Percentiles rank a stretch among this genome's conserved stretches.
phyloP scores from a whole-genome alignment of 2,329 filamentous ascomycete species.

The Penicillium paneum region DNA sequence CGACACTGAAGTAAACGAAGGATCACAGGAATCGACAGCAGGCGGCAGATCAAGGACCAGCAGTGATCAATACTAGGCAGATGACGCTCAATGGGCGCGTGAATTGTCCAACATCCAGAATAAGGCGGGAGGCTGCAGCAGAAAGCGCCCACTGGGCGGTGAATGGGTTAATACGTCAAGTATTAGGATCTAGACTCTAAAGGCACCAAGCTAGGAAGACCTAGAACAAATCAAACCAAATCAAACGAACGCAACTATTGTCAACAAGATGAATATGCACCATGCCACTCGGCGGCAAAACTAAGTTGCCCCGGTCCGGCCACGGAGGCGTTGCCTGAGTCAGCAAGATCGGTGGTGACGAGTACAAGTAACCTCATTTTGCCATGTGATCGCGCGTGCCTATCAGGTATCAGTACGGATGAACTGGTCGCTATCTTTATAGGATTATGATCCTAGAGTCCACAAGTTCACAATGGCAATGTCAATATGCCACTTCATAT shows the following conservation, averaged over 20 bases:
- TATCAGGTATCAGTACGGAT: neutral
- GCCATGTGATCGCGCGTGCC: neutral
- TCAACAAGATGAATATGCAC: neutral
- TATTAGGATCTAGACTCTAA: neutral
- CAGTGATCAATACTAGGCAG: conserved; percentile 9
- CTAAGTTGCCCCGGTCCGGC: neutral
- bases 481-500: neutral
- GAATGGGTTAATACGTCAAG: neutral
- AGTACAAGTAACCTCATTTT: neutral
- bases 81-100: conserved; percentile 17
- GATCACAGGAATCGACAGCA: neutral
- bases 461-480: neutral
- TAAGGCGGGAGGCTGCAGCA: conserved; percentile 4
- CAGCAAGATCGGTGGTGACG: neutral
- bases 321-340: conserved; percentile 2
- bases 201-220: neutral
- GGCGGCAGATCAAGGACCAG: conserved; percentile 1
- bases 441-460: neutral
- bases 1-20: neutral
- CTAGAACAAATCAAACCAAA: neutral
- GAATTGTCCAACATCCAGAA: conserved; percentile 18
- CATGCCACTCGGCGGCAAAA: neutral
- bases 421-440: neutral
- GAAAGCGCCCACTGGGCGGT: conserved; percentile 5
- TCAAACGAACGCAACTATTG: neutral